Evolutionary conservation across 2,329 filamentous ascomycete genomes (phyloP), one percentile per base, ranked within the genome.

Genomic region (Arthrobotrys entomopaga): DNA sequence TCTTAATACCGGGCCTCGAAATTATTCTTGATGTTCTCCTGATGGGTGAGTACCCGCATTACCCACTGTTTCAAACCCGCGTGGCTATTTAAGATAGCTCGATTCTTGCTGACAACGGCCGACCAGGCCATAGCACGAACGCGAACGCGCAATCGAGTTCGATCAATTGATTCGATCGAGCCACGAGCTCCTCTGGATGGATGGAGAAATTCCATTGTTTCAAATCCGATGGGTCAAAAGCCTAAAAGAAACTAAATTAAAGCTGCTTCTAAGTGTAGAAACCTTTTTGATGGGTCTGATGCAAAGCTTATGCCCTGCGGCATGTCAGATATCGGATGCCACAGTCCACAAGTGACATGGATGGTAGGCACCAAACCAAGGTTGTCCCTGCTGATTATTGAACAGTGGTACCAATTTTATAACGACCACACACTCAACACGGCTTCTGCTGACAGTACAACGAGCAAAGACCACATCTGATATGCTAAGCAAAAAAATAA

Each of bases 261-360:
- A 26, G 54, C 49, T 67, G 54, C 46, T 61, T 24, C 65, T 69
- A 67, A 67, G 65, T 54, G 65, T 69, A 69, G 65, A 46, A 22
- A 16, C 19, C 49, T 46, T 34, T 34, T 34, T 34, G 26, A 34
- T 34, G 29, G 10, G 10, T 34, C 29, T 34, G 16, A 53, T 58
- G 60, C 60, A 64, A 34, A 34, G 34, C 54, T 67, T 67, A 67
- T 60, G 63, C 63, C 34, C 5, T 48, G 65, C 56, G 24, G 65
- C 65, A 69, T 58, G 65, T 69, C 38, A 69, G 65, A 69, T 66
- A 49, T 69, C 49, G 60, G 53, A 67, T 67, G 46, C 59, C 57
- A 69, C 54, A 60, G 24, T 6, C 40, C 40, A 29, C 15, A 54
- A 61, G 46, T 38, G 57, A 56, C 48, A 38, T 43, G 34, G 34